Percentiles rank a stretch among this genome's conserved stretches.
Conservation (phyloP, 768 basidiomycete species). For the Mrakia blollopis region DNA sequence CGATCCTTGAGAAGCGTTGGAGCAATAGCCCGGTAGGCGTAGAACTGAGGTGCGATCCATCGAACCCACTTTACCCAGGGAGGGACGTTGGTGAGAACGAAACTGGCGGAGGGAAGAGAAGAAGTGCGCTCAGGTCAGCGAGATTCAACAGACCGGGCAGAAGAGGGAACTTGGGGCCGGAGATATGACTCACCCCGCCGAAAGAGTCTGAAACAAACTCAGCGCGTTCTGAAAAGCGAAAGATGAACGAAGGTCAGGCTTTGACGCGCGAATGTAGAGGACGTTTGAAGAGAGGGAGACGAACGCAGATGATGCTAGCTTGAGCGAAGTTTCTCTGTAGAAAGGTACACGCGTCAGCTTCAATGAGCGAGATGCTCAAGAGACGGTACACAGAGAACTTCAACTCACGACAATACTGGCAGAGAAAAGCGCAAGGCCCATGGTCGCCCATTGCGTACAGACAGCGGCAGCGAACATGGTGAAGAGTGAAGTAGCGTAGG, state of each 20-base stretch:
- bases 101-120: slow-evolving; percentile 15
- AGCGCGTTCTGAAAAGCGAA: slow-evolving; percentile 19
- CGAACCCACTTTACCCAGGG: slow-evolving; percentile 47
- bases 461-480: slow-evolving; percentile 45
- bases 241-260: no score
- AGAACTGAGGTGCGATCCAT: slow-evolving; percentile 48
- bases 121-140: background rate
- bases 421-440: slow-evolving; percentile 40
- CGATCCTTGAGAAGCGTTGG: slow-evolving; percentile 48
- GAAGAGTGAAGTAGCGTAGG: slow-evolving; percentile 46
- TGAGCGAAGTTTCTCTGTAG: slow-evolving; percentile 21
- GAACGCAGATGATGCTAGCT: slow-evolving; percentile 12
- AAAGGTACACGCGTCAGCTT: no score
- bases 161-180: no score
- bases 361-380: no score
- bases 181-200: background rate
- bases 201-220: slow-evolving; percentile 27
- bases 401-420: slow-evolving; percentile 37
- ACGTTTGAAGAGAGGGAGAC: background rate
- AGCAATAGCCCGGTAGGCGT: slow-evolving; percentile 45
- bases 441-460: slow-evolving; percentile 34
- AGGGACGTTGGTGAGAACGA: slow-evolving; percentile 38
- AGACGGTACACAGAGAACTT: background rate
- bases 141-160: background rate
- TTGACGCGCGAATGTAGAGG: background rate